Conservation (phyloP, 148 eudicot species). For the Vaccinium macrocarpon region DNA sequence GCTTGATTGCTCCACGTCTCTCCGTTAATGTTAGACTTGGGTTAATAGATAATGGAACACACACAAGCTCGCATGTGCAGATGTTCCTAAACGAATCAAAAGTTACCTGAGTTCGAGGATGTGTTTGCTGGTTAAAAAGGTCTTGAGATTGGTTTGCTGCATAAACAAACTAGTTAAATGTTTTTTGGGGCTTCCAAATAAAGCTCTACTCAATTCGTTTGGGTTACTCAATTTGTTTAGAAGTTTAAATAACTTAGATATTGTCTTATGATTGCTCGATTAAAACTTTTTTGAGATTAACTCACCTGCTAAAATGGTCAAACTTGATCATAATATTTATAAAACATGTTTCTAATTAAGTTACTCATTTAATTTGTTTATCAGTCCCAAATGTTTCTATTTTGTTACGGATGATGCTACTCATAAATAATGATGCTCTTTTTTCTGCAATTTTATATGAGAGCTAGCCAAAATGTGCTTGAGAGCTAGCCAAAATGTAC, state of each 20-base stretch:
- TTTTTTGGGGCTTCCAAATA: not conserved
- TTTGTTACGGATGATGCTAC: not conserved
- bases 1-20: not conserved
- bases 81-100: not conserved
- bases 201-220: not conserved
- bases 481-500: too few relatives aligned
- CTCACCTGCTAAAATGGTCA: not conserved
- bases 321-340: not conserved
- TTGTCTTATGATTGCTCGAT: not conserved
- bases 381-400: not conserved
- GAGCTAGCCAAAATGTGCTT: too few relatives aligned
- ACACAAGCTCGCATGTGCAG: not conserved
- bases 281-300: not conserved
- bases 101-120: not conserved
- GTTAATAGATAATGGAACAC: not conserved
- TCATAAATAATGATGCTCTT: too few relatives aligned
- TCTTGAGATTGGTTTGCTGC: not conserved
- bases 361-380: too few relatives aligned
- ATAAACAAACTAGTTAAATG: not conserved
- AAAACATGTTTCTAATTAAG: not conserved
- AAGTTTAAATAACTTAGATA: not conserved
- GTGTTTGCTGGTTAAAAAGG: not conserved
- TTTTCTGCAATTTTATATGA: too few relatives aligned
- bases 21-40: not conserved
- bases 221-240: not conserved